A percentile compares a stretch with the other conserved stretches of the same genome.
Conservation (phyloP, 129 eudicot species). For the Glebionis coronaria region DNA sequence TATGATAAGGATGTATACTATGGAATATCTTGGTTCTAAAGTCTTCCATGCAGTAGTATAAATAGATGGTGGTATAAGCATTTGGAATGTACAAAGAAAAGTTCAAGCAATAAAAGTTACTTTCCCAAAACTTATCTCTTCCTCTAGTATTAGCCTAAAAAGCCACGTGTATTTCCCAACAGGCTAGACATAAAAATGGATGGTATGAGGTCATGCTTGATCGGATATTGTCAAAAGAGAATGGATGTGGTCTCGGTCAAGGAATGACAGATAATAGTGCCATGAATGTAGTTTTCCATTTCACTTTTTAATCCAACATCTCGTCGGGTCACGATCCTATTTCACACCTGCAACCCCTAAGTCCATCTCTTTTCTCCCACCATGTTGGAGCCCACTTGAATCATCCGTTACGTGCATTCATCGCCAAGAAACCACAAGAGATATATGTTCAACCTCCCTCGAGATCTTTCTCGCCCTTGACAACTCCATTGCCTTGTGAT, state of each 20-base stretch:
- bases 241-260: slow-evolving; percentile 98
- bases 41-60: too few species aligned
- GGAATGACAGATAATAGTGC: slow-evolving; percentile 93
- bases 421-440: slow-evolving; percentile 72
- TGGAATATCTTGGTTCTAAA: too few species aligned
- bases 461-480: slow-evolving; percentile 80
- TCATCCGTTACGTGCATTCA: slow-evolving; percentile 69
- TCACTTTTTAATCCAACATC: slow-evolving; percentile 65
- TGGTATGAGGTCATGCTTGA: slow-evolving; percentile 95
- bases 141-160: too few species aligned
- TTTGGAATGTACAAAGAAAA: too few species aligned
- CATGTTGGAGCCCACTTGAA: slow-evolving; percentile 81
- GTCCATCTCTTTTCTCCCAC: slow-evolving; percentile 93
- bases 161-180: too few species aligned
- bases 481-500: slow-evolving; percentile 84
- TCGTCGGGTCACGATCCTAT: slow-evolving; percentile 39
- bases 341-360: slow-evolving; percentile 44
- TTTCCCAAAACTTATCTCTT: too few species aligned
- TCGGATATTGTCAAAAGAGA: slow-evolving; percentile 78
- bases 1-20: too few species aligned
- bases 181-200: slow-evolving; percentile 82
- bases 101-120: too few species aligned
- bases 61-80: too few species aligned
- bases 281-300: slow-evolving; percentile 74
- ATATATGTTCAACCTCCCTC: slow-evolving; percentile 80